Base-by-base conservation (phyloP, 306 rosid genomes). In the Casuarina cunninghamiana region DNA sequence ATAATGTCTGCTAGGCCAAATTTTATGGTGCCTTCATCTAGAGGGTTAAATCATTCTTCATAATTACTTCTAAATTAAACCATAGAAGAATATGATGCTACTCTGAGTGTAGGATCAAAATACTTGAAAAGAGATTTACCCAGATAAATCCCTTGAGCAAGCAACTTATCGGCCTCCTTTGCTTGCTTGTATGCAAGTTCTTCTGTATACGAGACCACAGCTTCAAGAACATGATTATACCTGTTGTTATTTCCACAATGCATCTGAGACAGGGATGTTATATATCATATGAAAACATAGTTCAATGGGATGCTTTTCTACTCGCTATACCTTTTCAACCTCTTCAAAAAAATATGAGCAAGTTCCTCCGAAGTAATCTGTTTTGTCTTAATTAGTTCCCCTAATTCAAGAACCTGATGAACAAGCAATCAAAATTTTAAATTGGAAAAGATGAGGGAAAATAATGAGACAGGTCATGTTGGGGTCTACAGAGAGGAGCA, bases 341-440 rank as follows among this genome's bases (percentile, higher is more conserved):
- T 87, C 85, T 44, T 77, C 83, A 93, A 80, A 87, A 84, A 91
- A 78, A 88, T 81, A 38, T 26, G 80, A 72, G 92, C 84, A 42
- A 90, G 97, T 89, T 91, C 91, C 87, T 49, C 67, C n/a, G 97
- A 90, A 61, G 91, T 89, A 66, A 91, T 78, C 87, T 93, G 90
- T 79, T 87, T 85, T 46, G 91, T 85, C 83, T 80, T 86, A 74
- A 91, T 79, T 70, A 90, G 89, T 81, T 89, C 90, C 17, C 91
- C 93, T 61, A 93, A 83, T 82, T 93, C 94, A 75, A 87, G 91
- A 82, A 93, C 89, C 93, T 91, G 82, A 76, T 68, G 72, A 13
- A 58, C 7, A 49, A 44, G 17, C 80, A 44, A 79, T 10, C 6
- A 60, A 3, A 49, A 10, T 21, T 50, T 66, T 41, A 69, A 17